A percentile compares a stretch with the other conserved stretches of the same genome.
Evolutionary conservation across 805 yeast species (phyloP).

Genomic region (Myxozyma udenii): DNA sequence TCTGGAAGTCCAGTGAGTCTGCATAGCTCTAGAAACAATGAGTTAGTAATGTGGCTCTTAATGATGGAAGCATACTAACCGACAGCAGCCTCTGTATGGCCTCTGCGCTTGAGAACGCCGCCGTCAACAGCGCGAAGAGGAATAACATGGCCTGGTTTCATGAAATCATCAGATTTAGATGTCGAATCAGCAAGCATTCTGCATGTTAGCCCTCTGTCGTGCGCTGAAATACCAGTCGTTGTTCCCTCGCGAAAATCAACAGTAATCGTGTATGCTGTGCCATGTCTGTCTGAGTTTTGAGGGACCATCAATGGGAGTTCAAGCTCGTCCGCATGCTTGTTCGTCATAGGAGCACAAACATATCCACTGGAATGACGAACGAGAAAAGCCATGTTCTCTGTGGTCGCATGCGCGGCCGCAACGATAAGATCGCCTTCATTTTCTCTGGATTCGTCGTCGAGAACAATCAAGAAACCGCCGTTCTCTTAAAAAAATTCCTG

Average conservation of each 20-base stretch:
- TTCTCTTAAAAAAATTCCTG: slow-evolving; percentile 40
- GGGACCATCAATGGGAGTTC: slow-evolving; percentile 76
- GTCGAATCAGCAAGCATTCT: slow-evolving; percentile 60
- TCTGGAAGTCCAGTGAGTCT: slow-evolving; percentile 71
- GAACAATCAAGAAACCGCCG: slow-evolving; percentile 87
- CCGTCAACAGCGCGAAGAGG: slow-evolving; percentile 91
- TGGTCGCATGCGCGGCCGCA: slow-evolving; percentile 79
- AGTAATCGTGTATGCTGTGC: slow-evolving; percentile 94
- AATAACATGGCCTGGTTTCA: slow-evolving; percentile 90
- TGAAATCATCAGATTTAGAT: slow-evolving; percentile 60
- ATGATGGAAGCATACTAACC: slow-evolving; percentile 9
- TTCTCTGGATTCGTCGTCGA: slow-evolving; percentile 95
- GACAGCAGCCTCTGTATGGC: slow-evolving; percentile 97
- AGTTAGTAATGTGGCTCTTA: background rate
- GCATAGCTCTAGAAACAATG: slow-evolving; percentile 61
- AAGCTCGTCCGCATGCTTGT: slow-evolving; percentile 71
- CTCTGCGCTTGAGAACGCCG: slow-evolving; percentile 74
- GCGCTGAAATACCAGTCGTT: slow-evolving; percentile 95
- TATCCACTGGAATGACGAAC: slow-evolving; percentile 75
- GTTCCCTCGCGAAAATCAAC: slow-evolving; percentile 85
- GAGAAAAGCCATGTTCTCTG: slow-evolving; percentile 88
- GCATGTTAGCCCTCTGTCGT: slow-evolving; percentile 86
- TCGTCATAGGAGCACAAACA: slow-evolving; percentile 85
- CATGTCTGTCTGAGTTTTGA: slow-evolving; percentile 74
- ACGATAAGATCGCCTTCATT: slow-evolving; percentile 96